phyloP scores from a whole-genome alignment of 768 basidiomycete species.

The Suillus americanus region DNA sequence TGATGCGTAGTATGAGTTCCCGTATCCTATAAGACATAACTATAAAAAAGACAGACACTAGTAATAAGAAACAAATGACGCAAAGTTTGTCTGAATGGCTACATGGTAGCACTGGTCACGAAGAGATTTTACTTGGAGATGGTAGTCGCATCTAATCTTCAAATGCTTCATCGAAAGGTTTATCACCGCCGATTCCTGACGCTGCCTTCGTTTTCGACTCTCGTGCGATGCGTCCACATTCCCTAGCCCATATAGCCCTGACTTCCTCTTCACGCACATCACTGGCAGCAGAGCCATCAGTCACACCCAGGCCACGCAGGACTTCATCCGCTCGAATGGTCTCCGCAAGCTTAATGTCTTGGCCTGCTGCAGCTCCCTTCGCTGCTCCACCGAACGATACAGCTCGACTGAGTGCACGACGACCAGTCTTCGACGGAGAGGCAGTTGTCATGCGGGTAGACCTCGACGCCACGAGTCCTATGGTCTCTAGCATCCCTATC shows the following conservation, averaged over 20 bases:
- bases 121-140: neutral
- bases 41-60: slow-evolving; percentile 16
- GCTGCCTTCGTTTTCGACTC: slow-evolving; percentile 30
- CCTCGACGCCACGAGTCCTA: slow-evolving; percentile 53
- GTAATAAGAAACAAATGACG: slow-evolving; percentile 9
- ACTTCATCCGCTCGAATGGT: slow-evolving; percentile 69
- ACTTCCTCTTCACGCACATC: slow-evolving; percentile 46
- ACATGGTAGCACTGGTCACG: slow-evolving; percentile 12
- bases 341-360: slow-evolving; percentile 54
- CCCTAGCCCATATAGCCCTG: slow-evolving; percentile 41
- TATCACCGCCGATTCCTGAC: slow-evolving; percentile 9
- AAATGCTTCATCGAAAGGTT: slow-evolving; percentile 34
- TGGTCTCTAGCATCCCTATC: slow-evolving; percentile 68
- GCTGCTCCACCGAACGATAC: slow-evolving; percentile 49
- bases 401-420: slow-evolving; percentile 54
- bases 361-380: slow-evolving; percentile 31
- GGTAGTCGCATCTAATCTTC: slow-evolving; percentile 25
- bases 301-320: slow-evolving; percentile 64
- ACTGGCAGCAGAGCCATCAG: slow-evolving; percentile 15
- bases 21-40: slow-evolving; percentile 24
- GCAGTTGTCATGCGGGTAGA: slow-evolving; percentile 32
- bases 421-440: slow-evolving; percentile 47
- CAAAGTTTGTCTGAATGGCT: slow-evolving; percentile 9
- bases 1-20: neutral
- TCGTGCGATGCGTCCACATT: slow-evolving; percentile 36